Base-by-base conservation (phyloP, 208 protist species). In the Herpetomonas samuelpessoai region DNA sequence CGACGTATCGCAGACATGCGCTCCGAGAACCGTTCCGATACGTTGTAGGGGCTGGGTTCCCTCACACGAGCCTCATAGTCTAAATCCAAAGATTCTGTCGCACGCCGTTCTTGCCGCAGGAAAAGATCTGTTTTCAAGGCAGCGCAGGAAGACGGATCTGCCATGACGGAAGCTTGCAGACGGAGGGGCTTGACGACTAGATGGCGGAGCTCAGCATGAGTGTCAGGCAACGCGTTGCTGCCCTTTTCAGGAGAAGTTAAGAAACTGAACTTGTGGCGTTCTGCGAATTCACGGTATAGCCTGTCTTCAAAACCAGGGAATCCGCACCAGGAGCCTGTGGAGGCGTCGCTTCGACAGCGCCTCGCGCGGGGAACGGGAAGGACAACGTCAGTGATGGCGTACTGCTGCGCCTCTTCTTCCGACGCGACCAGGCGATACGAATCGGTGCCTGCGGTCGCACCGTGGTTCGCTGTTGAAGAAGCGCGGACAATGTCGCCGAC, bases 31-130 rank as follows among this genome's bases (percentile, higher is more conserved):
- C 81, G 76, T 51, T 93, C 84, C 7, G 83, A 90, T 10, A 91
- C 72, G 56, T 96, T 96, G 63, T 83, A 90, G 2, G 71, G 59
- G n/a, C 74, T 83, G 1, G 89, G 89, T 68, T 93, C 73, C 1
- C 89, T 75, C 52, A 92, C 74, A 12, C 89, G 68, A 24, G 57
- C 31, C 3, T 58, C 35, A 41, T 79, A 86, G 31, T 84, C 71
- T 14, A 92, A 56, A 1, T 71, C 64, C 38, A 74, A 65, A 7
- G 57, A 60, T 2, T 79, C 70, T 0, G 69, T 61, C 0, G 57
- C 62, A 46, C 77, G 65, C 28, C 78, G 74, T 60, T 96, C 83
- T 46, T 93, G 89, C 62, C 83, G 52, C 10, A 91, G 30, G 61
- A 84, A 88, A 18, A 79, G 55, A 55, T 96, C 89, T 4, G 58